Percentiles rank a stretch among this genome's conserved stretches.
phyloP scores from a whole-genome alignment of 805 yeast genomes.

The Metschnikowia henanensis region DNA sequence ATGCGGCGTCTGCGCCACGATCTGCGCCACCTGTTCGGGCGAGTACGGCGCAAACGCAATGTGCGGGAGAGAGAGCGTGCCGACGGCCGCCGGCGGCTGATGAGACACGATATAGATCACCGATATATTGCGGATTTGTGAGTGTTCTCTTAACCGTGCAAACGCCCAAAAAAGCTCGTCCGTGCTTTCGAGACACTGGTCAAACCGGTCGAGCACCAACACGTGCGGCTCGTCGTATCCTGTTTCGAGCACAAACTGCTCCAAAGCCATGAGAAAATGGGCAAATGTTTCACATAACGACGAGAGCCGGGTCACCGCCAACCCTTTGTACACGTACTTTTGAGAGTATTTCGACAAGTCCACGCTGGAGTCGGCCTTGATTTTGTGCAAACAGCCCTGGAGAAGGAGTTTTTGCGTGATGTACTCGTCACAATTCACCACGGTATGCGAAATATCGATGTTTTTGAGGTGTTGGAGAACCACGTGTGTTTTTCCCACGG shows the following conservation, averaged over 20 bases:
- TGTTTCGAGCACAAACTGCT: constrained; percentile 34
- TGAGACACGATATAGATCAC: constrained; percentile 43
- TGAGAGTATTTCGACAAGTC: constrained; percentile 21
- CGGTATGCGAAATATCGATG: constrained; percentile 26
- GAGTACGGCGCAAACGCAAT: constrained; percentile 41
- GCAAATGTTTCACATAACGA: constrained; percentile 41
- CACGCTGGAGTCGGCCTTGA: constrained; percentile 37
- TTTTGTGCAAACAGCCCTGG: constrained; percentile 39
- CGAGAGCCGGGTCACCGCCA: constrained; percentile 26
- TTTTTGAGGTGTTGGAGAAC: constrained; percentile 31
- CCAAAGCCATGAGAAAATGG: constrained; percentile 41
- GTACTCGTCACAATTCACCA: constrained; percentile 47
- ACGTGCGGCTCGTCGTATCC: constrained; percentile 37
- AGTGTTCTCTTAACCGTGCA: constrained; percentile 43
- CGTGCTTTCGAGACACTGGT: constrained; percentile 44
- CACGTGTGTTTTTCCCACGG: constrained; percentile 49
- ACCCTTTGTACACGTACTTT: constrained; percentile 26
- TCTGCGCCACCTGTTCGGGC: constrained; percentile 34
- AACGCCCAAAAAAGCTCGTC: constrained; percentile 42
- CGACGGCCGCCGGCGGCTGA: constrained; percentile 37
- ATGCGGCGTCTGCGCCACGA: constrained; percentile 22
- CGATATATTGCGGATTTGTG: constrained; percentile 29
- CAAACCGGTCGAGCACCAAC: constrained; percentile 48
- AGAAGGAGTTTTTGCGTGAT: constrained; percentile 41
- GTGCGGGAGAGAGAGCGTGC: constrained; percentile 41